These are phyloP conservation scores for Clonostachys rhizophaga DNA, from an alignment of 2,329 filamentous ascomycete genomes.

Conservation along the genomic window DNA sequence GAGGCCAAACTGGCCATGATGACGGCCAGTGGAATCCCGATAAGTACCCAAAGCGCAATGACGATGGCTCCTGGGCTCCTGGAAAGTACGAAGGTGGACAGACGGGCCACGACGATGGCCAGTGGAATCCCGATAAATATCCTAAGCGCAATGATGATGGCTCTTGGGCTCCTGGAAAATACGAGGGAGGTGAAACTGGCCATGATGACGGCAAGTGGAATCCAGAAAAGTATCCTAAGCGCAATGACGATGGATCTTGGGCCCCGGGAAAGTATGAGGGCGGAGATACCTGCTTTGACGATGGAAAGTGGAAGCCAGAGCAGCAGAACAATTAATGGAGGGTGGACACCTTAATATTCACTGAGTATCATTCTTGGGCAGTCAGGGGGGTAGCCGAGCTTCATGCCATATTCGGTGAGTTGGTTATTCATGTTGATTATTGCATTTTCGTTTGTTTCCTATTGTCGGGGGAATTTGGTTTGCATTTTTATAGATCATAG, in stretches of 20 bases:
- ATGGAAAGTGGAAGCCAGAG: too few relatives aligned
- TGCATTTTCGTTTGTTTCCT: too few relatives aligned
- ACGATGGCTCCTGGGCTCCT: conserved; percentile 1
- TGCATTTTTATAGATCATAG: too few relatives aligned
- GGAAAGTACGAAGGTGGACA: conserved; percentile 3
- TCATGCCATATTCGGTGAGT: too few relatives aligned
- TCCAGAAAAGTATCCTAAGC: neutral
- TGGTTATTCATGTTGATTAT: too few relatives aligned
- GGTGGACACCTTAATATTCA: too few relatives aligned
- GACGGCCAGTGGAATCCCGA: neutral
- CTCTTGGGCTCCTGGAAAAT: neutral
- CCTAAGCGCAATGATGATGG: neutral
- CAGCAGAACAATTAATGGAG: too few relatives aligned
- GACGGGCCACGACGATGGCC: neutral
- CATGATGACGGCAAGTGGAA: neutral
- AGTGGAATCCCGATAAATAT: neutral
- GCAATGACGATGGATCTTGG: neutral
- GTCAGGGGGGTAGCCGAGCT: too few relatives aligned
- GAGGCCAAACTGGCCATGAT: neutral
- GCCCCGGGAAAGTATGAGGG: neutral
- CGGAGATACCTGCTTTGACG: neutral
- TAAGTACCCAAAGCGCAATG: neutral
- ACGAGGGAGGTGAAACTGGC: neutral
- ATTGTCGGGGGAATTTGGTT: too few relatives aligned
- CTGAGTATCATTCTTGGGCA: too few relatives aligned